Evolutionary conservation across 2,329 filamentous ascomycete species (phyloP), one percentile per base, ranked within the genome.

Genomic region (Curvularia eragrostidis): DNA sequence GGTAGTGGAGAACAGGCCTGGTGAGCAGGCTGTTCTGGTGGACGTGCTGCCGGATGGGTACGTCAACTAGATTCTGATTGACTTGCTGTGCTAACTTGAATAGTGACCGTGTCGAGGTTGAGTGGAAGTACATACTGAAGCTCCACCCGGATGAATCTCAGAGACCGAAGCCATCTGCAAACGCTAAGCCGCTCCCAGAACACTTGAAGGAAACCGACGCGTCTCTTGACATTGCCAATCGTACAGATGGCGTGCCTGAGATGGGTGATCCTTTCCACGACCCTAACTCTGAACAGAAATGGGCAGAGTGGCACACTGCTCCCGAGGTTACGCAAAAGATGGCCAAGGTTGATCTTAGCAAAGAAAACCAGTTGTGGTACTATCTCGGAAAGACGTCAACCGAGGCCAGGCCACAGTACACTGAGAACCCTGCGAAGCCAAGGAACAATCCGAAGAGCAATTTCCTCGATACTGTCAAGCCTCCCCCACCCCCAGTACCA

Each of bases 321-420:
- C 71, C 75, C 15, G 70, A 74, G 21, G 75, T 76, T n/a, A 65
- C 69, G 38, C 76, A 72, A 6, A 81, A 80, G 52, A 87, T 91
- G 74, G 83, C 82, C 71, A 90, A 88, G 77, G 81, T 96, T 56
- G 87, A 96, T 70, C 76, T 97, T 8, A 78, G 78, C 59, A 91
- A 90, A 73, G 83, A 88, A 15, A 85, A 94, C 60, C 89, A 91
- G 72, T 76, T 97, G 18, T 98, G 93, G 91, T 86, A 92, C 78
- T 98, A 97, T 75, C 83, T 99, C 59, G 91, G 91, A 30, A 87
- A 87, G 74, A 86, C 85, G 19, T 98, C 94, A 21, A 97, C 94
- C 6, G 94, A 98, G 71, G 90, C 92, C 52, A 93, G 89, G 75
- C 89, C 93, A 24, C 92, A 96, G 74, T 99, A 95, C 78, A 96